phyloP scores from a whole-genome alignment of 192 early-diverging fungal genomes.

The Coemansia pectinata region DNA sequence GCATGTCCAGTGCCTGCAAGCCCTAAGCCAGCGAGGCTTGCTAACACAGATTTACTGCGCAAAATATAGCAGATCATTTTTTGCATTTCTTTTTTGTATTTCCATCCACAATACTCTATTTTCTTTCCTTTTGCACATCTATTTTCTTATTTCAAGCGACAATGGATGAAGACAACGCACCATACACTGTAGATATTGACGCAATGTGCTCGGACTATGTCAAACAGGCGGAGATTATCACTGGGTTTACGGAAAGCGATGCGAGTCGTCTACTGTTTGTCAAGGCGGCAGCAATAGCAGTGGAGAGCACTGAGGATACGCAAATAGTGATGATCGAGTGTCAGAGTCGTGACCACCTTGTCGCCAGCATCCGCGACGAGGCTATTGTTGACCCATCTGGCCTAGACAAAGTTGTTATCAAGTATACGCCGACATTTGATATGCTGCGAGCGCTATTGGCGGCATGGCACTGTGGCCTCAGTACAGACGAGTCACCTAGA shows the following conservation, averaged over 20 bases:
- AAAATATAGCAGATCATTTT: neutral
- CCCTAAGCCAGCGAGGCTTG: neutral
- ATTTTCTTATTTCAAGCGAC: neutral
- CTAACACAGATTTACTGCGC: neutral
- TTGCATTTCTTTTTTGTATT: neutral
- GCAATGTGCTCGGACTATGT: conserved; percentile 41
- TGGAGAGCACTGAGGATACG: neutral
- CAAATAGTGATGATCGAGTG: conserved; percentile 40
- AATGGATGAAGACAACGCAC: neutral
- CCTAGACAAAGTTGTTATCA: conserved; percentile 27
- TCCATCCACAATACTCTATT: neutral
- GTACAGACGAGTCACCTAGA: neutral
- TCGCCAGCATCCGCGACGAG: conserved; percentile 8
- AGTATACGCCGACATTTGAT: conserved; percentile 25
- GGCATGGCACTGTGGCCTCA: conserved; percentile 31
- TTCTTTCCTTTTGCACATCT: neutral
- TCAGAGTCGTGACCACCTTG: conserved; percentile 17
- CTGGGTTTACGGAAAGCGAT: conserved; percentile 1
- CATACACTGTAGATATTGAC: conserved; percentile 24
- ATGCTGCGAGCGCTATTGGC: conserved; percentile 43
- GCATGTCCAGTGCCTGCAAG: conserved; percentile 2
- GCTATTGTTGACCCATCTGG: neutral
- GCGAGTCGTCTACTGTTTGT: conserved; percentile 25
- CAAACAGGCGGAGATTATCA: conserved; percentile 26
- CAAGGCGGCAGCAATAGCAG: conserved; percentile 18